phyloP scores from a whole-genome alignment of 805 yeast genomes.

The Candida caryicola region DNA sequence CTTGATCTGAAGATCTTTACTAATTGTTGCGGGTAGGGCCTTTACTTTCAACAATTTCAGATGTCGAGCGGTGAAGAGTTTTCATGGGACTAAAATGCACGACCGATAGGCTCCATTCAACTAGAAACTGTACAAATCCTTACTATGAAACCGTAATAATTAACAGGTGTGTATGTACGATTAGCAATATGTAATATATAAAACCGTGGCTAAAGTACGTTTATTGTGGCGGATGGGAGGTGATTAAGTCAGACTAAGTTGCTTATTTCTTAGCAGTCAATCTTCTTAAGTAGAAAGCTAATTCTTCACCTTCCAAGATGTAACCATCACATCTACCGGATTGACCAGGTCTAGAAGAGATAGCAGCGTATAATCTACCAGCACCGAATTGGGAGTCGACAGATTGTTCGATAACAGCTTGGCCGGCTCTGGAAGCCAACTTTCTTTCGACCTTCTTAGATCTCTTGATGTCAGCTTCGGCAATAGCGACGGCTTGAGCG shows the following conservation, averaged over 20 bases:
- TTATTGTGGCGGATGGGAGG: slow-evolving; percentile 1
- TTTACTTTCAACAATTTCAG: too few relatives aligned
- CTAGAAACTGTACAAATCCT: neutral
- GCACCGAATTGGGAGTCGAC: slow-evolving; percentile 96
- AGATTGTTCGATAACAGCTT: slow-evolving; percentile 82
- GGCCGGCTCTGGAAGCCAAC: slow-evolving; percentile 87
- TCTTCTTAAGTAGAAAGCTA: slow-evolving; percentile 99
- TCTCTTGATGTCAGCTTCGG: slow-evolving; percentile 61
- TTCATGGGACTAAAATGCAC: too few relatives aligned
- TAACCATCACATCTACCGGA: slow-evolving; percentile 99
- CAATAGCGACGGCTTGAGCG: slow-evolving; percentile 29
- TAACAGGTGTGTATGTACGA: neutral
- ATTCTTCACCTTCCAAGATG: slow-evolving; percentile 99
- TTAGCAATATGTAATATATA: slow-evolving; percentile 2
- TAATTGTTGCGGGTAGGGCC: too few relatives aligned
- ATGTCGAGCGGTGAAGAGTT: neutral
- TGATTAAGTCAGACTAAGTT: neutral
- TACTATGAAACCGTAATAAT: neutral
- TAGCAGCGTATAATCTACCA: slow-evolving; percentile 98
- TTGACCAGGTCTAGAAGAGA: slow-evolving; percentile 99
- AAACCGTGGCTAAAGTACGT: neutral
- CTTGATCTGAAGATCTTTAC: too few relatives aligned
- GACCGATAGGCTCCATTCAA: too few relatives aligned
- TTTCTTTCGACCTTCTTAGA: slow-evolving; percentile 85
- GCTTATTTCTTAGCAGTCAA: slow-evolving; percentile 96